Evolutionary conservation across 140 eudicot genomes (phyloP).

Genomic region (Erigeron philadelphicus): DNA sequence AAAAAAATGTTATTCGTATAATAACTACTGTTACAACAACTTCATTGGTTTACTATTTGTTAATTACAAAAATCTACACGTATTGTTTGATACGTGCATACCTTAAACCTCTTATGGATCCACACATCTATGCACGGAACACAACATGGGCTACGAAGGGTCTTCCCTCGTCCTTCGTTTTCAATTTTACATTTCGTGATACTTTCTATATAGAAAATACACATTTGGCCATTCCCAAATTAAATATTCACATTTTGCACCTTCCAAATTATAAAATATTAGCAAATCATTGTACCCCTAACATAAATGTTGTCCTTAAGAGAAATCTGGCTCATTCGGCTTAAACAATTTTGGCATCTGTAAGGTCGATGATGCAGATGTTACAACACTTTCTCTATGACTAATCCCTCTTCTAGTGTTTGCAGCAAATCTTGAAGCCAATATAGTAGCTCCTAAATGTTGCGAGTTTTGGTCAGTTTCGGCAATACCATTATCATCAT

Average conservation of each 20-base stretch:
- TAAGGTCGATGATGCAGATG: slow-evolving; percentile 34
- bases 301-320: slow-evolving; percentile 5
- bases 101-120: neutral
- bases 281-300: too few relatives aligned
- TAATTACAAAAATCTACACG: neutral
- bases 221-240: too few relatives aligned
- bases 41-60: neutral
- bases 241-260: too few relatives aligned
- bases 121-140: too few relatives aligned
- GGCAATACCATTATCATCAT: slow-evolving; percentile 8
- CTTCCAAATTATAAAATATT: too few relatives aligned
- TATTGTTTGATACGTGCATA: neutral
- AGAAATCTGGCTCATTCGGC: slow-evolving; percentile 71
- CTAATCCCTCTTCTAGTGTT: slow-evolving; percentile 54
- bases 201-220: too few relatives aligned
- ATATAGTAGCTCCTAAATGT: slow-evolving; percentile 48
- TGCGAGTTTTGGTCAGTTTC: slow-evolving; percentile 33
- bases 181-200: too few relatives aligned
- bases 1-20: neutral
- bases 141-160: too few relatives aligned
- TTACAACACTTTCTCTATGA: slow-evolving; percentile 30
- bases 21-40: neutral
- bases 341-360: slow-evolving; percentile 69
- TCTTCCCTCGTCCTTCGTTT: too few relatives aligned
- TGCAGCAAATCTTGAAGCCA: slow-evolving; percentile 68